Conservation (phyloP, 208 protist genomes). For the Chromosphaera perkinsii region DNA sequence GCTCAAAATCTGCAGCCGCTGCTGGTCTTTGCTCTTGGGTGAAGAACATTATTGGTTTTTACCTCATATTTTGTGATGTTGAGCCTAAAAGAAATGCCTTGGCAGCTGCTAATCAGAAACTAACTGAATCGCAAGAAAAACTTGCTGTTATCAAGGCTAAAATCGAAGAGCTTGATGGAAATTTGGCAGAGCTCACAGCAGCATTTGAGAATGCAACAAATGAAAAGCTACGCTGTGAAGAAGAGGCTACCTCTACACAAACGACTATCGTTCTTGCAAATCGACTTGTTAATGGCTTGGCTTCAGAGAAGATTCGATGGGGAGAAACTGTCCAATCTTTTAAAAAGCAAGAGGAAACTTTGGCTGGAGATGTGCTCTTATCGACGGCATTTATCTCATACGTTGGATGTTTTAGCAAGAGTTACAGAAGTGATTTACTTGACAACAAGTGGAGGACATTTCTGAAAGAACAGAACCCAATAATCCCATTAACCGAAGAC, state of each 20-base stretch:
- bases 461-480: no score
- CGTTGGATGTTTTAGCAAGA: no score
- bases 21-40: constrained; percentile 92
- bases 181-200: constrained; percentile 77
- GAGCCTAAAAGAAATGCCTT: constrained; percentile 87
- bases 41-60: constrained; percentile 88
- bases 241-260: constrained; percentile 81
- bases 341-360: no score
- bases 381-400: no score
- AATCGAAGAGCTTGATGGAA: constrained; percentile 82
- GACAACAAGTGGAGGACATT: no score
- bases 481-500: no score
- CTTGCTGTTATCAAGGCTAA: constrained; percentile 86
- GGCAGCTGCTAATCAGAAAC: constrained; percentile 77
- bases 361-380: no score
- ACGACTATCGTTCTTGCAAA: no score
- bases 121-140: constrained; percentile 69
- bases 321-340: no score
- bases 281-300: no score
- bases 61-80: constrained; percentile 90
- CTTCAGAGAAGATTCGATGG: no score
- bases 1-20: constrained; percentile 85
- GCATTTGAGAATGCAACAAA: constrained; percentile 87
- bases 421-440: no score
- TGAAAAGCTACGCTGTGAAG: constrained; percentile 80